Conservation (phyloP, 805 yeast species). For the Dipodascopsis tothii region DNA sequence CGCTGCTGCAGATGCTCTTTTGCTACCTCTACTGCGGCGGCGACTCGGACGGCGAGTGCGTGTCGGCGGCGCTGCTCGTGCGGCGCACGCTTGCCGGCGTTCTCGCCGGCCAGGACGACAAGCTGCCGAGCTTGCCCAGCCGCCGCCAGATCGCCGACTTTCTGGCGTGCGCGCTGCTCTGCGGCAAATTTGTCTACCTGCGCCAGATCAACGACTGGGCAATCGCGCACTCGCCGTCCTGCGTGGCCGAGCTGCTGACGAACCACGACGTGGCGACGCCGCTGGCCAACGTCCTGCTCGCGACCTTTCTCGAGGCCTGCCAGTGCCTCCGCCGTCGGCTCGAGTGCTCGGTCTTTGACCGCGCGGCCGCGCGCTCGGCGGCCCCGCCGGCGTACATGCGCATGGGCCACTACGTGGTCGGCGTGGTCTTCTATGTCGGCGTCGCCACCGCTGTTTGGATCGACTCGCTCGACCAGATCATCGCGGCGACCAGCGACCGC, state of each 20-base stretch:
- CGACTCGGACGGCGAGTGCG: not conserved
- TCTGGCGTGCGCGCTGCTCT: not conserved
- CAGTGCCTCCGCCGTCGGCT: slow-evolving; percentile 46
- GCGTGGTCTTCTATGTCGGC: slow-evolving; percentile 42
- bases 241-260: not conserved
- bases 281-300: slow-evolving; percentile 1
- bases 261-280: not conserved
- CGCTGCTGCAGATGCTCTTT: slow-evolving; percentile 2
- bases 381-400: slow-evolving; percentile 42
- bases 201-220: not conserved
- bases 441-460: slow-evolving; percentile 3
- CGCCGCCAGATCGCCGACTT: not conserved
- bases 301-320: slow-evolving; percentile 17
- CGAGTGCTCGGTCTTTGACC: slow-evolving; percentile 44
- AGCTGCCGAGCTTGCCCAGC: not conserved
- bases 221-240: not conserved
- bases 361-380: slow-evolving; percentile 31
- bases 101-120: not conserved
- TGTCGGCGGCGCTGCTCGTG: not conserved
- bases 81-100: slow-evolving; percentile 1
- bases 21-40: not conserved
- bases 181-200: not conserved
- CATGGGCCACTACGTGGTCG: slow-evolving; percentile 51
- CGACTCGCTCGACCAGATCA: slow-evolving; percentile 2
- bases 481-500: not conserved